Base-by-base conservation (phyloP, 2,329 filamentous ascomycete species). In the Colletotrichum karsti region DNA sequence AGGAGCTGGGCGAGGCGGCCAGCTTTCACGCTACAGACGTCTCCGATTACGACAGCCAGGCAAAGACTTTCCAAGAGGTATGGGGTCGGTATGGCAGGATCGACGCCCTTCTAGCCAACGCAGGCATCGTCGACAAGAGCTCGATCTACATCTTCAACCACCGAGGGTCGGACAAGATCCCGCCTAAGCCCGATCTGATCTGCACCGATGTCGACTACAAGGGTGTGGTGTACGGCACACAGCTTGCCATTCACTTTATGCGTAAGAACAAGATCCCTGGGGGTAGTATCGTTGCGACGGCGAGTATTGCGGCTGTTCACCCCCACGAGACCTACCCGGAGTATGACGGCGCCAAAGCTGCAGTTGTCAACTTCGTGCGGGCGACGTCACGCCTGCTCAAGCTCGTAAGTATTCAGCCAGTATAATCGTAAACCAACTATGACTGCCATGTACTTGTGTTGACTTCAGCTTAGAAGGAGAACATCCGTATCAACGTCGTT, bases 221-320 rank as follows among this genome's bases (percentile, higher is more conserved):
- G 72, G 83, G 82, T 4, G 79, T 87, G 2, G 73, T 87, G 0
- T 86, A 86, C 62, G 83, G 84, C 4, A 82, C 80, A 1, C 79
- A 81, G 61, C 76, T 87, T 8, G 83, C 85, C 1, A 83, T 81
- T 9, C 84, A 87, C 70, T 87, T 85, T 72, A 87, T 87, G 85
- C 78, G 84, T 12, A 80, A 85, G 64, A 87, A 86, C 63, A 71
- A 74, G 3, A 73, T 72, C 0, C 78, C 79, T 0, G 82, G 81
- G 2, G 84, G 83, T 1, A 79, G 76, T 61, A 83, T 86, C 58
- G 74, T 85, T 10, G 77, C 79, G 2, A 85, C 83, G 1, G 77
- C 78, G 2, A 84, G 80, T 65, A 79, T 82, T 63, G 79, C 81
- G 2, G 81, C 76, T 1, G 69, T 86, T 1, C 81, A 82, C 53